Base-by-base conservation (phyloP, 768 basidiomycete genomes). In the Tephrocybe sp. region DNA sequence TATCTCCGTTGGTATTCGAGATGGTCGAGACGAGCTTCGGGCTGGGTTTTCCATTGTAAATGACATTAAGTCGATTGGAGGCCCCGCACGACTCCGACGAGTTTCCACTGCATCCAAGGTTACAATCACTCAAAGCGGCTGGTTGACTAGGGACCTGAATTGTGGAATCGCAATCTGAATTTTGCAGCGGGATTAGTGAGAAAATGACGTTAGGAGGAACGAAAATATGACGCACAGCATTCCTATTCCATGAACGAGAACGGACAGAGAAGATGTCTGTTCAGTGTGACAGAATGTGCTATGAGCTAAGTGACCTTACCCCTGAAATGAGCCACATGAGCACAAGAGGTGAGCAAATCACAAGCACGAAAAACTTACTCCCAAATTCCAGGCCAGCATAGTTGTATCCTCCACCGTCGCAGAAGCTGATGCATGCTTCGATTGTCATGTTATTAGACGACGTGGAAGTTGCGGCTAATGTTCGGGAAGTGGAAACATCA, bases 321-420 rank as follows among this genome's bases (percentile, higher is more conserved):
- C 61, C 45, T 40, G 30, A 41, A 37, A 50, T 11, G 11, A 3
- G 41, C 3, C 10, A 43, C 15, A 14, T 57, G 26, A 53, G 47
- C 38, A 50, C 7, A n/a, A 23, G 26, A 25, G 39, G 48, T 0
- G 8, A 55, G 17, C 37, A 11, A 21, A 21, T 18, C 10, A 43
- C 14, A 14, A 45, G 45, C 15, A 17, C 10, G n/a, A 10, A 18
- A 20, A 15, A 62, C 71, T 56, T 59, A 75, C 74, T 77, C 18
- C 74, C 78, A 55, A 81, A 87, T 67, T 88, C 86, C 2, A 83
- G 73, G 6, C 87, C 87, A 11, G 85, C 82, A 51, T 77, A 83
- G 50, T 79, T 69, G 59, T 70, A 85, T 34, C 58, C 63, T 5
- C 54, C 64, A 8, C 61, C 57, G 41, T 51, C 42, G 45, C 75